Percentiles rank a stretch among this genome's conserved stretches.
Evolutionary conservation across 441 rosid species (phyloP).

Genomic region (Viola pubescens): DNA sequence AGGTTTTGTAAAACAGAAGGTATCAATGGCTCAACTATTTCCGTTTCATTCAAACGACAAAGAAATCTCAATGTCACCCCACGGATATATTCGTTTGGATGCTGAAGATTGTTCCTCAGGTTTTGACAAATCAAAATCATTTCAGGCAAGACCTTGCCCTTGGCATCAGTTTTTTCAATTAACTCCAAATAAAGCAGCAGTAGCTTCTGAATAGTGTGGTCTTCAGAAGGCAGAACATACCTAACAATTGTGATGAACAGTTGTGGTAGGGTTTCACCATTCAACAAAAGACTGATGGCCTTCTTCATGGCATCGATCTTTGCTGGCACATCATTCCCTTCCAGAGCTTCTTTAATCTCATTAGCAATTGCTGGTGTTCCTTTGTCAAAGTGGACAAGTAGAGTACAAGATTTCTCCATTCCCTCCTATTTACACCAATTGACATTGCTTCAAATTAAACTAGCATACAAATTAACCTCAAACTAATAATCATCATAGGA

Average conservation of each 20-base stretch:
- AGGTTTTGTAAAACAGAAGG: slow-evolving; percentile 65
- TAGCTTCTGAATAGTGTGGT: slow-evolving; percentile 67
- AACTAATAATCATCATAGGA: no score
- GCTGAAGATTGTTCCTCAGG: slow-evolving; percentile 79
- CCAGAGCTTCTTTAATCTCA: slow-evolving; percentile 78
- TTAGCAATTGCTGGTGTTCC: slow-evolving; percentile 66
- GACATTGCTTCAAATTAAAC: background rate
- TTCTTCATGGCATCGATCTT: slow-evolving; percentile 75
- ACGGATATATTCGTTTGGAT: slow-evolving; percentile 77
- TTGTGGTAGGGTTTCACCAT: slow-evolving; percentile 72
- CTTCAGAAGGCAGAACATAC: slow-evolving; percentile 74
- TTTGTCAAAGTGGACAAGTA: slow-evolving; percentile 67
- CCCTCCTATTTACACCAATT: background rate
- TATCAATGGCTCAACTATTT: slow-evolving; percentile 73
- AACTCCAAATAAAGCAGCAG: slow-evolving; percentile 67
- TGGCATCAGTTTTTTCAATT: slow-evolving; percentile 59
- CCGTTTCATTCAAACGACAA: slow-evolving; percentile 62
- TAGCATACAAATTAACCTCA: background rate
- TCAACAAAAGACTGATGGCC: slow-evolving; percentile 66
- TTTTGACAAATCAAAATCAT: slow-evolving; percentile 80
- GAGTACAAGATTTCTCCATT: slow-evolving; percentile 70
- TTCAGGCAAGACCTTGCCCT: slow-evolving; percentile 60
- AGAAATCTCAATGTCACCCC: slow-evolving; percentile 77
- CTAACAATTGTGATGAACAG: slow-evolving; percentile 79
- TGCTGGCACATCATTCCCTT: slow-evolving; percentile 50